Base-by-base conservation (phyloP, 2,329 filamentous ascomycete species). In the Pseudophaeomoniella oleicola region DNA sequence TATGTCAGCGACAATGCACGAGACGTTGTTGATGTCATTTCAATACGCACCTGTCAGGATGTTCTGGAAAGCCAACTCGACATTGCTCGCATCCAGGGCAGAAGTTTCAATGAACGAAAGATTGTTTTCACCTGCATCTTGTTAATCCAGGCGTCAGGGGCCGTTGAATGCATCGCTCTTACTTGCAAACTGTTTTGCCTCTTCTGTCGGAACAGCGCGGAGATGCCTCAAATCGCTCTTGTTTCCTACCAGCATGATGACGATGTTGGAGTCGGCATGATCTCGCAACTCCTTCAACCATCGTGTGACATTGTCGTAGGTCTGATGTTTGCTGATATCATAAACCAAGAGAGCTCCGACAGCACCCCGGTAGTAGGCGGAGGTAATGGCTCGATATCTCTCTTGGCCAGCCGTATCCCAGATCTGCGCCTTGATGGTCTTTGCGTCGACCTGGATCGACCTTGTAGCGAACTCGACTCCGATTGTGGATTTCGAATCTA, bases 151-250 rank as follows among this genome's bases (percentile, higher is more conserved):
- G 32, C 16, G 14, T 18, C 6, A 34, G n/a, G n/a, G n/a, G n/a
- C n/a, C n/a, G n/a, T n/a, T n/a, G n/a, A n/a, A n/a, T n/a, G n/a
- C n/a, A n/a, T n/a, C n/a, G n/a, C n/a, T 66, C 72, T 50, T 58
- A 93, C 88, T 94, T 39, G 90, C 90, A 75, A 98, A 98, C 45
- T 84, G 73, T 67, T 96, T 98, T 51, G 88, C 90, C 64, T 96
- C 88, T 58, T 98, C 90, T 42, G 90, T 98, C 36, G 90, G 86
- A 48, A 98, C 90, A 47, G 90, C 90, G 59, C 90, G 77, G 56
- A 98, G 72, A 66, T 98, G 90, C 64, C 87, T 83, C 80, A 96
- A 81, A 93, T 98, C 90, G 63, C 87, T 96, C 81, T 98, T 98
- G 78, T 98, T 98, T 62, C 90, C 90, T 39, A 96, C 90, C 54